These are phyloP conservation scores for Verticillium isaacii DNA, from an alignment of 2,329 filamentous ascomycete genomes.

Conservation along the genomic window DNA sequence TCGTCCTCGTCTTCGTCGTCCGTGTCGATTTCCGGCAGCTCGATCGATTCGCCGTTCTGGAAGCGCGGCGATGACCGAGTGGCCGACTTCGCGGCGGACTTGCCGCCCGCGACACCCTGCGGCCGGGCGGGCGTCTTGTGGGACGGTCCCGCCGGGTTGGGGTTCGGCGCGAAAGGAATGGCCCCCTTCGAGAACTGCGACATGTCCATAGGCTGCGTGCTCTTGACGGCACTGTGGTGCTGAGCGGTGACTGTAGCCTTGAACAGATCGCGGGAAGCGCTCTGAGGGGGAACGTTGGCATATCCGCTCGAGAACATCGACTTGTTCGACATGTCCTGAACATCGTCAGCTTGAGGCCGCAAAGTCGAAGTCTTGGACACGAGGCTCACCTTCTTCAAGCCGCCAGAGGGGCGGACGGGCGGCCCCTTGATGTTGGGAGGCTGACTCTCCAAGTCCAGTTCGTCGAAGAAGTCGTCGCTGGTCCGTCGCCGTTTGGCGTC, in stretches of 20 bases:
- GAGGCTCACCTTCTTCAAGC: constrained; percentile 59
- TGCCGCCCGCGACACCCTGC: constrained; percentile 36
- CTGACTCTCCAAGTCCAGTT: constrained; percentile 53
- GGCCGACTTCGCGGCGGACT: constrained; percentile 48
- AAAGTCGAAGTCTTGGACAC: background rate
- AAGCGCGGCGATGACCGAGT: constrained; percentile 75
- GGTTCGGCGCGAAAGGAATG: constrained; percentile 79
- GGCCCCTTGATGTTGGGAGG: constrained; percentile 68
- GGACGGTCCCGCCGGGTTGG: constrained; percentile 47
- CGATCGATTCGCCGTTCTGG: constrained; percentile 83
- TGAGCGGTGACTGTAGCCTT: constrained; percentile 63
- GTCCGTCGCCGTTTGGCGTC: constrained; percentile 79
- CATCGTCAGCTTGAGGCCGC: background rate
- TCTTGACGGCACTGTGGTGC: constrained; percentile 59
- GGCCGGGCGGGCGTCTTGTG: constrained; percentile 68
- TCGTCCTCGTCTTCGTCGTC: constrained; percentile 76
- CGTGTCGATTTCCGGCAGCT: constrained; percentile 90
- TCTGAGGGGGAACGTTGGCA: constrained; percentile 46
- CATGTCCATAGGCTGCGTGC: constrained; percentile 72
- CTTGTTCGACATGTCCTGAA: constrained; percentile 56
- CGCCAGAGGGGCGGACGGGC: constrained; percentile 75
- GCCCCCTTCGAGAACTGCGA: constrained; percentile 83
- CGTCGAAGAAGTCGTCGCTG: constrained; percentile 65
- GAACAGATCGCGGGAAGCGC: constrained; percentile 53
- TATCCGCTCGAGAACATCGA: constrained; percentile 59